These are phyloP conservation scores for Phytophthora cryptogea DNA, from an alignment of 352 stramenopile species.

Conservation along the genomic window DNA sequence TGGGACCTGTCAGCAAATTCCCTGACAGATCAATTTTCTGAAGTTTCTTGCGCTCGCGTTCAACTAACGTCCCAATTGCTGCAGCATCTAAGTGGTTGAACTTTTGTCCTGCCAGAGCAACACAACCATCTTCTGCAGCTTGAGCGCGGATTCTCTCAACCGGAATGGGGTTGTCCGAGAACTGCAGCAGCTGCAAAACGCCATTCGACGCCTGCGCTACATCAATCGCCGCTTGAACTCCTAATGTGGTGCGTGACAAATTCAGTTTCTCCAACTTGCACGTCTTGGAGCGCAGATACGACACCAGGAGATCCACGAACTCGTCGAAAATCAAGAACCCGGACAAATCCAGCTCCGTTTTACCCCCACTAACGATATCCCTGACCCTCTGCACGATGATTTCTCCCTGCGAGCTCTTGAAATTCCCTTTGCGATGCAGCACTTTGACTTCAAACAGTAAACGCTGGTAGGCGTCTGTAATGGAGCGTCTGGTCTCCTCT, in stretches of 20 bases:
- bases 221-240: slow-evolving; percentile 42
- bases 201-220: slow-evolving; percentile 49
- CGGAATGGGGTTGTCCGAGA: slow-evolving; percentile 46
- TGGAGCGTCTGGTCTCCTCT: slow-evolving; percentile 60
- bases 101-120: slow-evolving; percentile 30
- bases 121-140: slow-evolving; percentile 29
- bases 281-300: slow-evolving; percentile 56
- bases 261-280: slow-evolving; percentile 56
- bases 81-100: slow-evolving; percentile 69
- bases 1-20: slow-evolving; percentile 53
- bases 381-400: slow-evolving; percentile 58
- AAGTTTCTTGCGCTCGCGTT: slow-evolving; percentile 53
- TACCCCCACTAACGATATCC: slow-evolving; percentile 37
- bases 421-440: slow-evolving; percentile 66
- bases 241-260: slow-evolving; percentile 55
- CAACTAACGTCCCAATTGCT: slow-evolving; percentile 54
- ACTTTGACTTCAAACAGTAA: slow-evolving; percentile 71
- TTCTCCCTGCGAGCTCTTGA: slow-evolving; percentile 63
- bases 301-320: slow-evolving; percentile 57
- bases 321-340: slow-evolving; percentile 62
- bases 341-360: slow-evolving; percentile 54
- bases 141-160: slow-evolving; percentile 39
- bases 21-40: slow-evolving; percentile 55
- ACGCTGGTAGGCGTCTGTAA: slow-evolving; percentile 65
- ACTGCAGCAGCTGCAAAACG: slow-evolving; percentile 51